Evolutionary conservation across 1,139 yeast species (phyloP), one percentile per base, ranked within the genome.

Genomic region (Suhomyces bokatorum): DNA sequence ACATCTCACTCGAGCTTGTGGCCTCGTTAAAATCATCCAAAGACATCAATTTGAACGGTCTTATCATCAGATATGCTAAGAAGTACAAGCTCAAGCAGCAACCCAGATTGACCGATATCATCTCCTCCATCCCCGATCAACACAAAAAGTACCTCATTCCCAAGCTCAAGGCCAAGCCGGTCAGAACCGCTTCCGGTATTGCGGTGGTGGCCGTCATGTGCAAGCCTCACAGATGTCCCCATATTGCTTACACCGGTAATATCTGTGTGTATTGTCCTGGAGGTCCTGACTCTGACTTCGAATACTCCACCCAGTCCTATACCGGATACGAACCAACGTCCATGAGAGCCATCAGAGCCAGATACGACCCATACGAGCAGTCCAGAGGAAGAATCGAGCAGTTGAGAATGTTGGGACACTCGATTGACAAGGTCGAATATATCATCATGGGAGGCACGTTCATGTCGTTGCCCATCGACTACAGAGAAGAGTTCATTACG

Each of bases 161-260:
- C 3, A 91, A 91, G 67, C 75, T 93, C 41, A 89, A 93, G 69
- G 99, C 99, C 26, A 93, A 93, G 65, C 99, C 99, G 0, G 98
- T 93, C 40, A 80, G 99, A 66, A 95, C 99, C 0, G 99, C 99
- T 0, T 87, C 97, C 10, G 99, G 93, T 59, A 95, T 93, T 48
- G 99, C 99, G 6, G 99, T 93, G 17, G 99, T 93, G 40, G 99
- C 99, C 0, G 98, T 95, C 31, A 93, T 95, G 98, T 93, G 98
- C 71, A 95, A 93, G 65, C 99, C 99, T 3, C 99, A 93, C 66
- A 79, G 99, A 70, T 93, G 99, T 69, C 99, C 99, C 28, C 99
- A 93, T 66, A 95, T 93, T 59, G 98, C 99, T 28, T 95, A 93
- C 64, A 93, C 99, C 0, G 99, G 99, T 49, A 93, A 93, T 60